Conservation (phyloP, 805 yeast species). For the Cyberlindnera misumaiensis region DNA sequence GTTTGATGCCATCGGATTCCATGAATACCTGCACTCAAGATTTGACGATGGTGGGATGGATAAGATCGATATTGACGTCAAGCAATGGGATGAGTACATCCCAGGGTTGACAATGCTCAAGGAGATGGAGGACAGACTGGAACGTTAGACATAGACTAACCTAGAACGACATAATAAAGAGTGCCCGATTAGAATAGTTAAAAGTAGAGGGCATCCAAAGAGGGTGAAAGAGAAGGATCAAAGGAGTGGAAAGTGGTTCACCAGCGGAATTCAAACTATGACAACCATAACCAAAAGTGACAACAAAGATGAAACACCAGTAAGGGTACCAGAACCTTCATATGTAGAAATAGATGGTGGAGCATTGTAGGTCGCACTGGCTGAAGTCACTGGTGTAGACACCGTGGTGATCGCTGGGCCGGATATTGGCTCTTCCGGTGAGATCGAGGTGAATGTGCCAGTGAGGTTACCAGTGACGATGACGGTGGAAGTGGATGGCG, state of each 20-base stretch:
- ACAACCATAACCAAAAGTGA: slow-evolving; percentile 1
- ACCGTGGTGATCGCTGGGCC: neutral
- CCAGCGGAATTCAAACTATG: neutral
- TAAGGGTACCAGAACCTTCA: slow-evolving; percentile 2
- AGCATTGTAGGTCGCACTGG: neutral
- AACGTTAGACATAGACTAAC: neutral
- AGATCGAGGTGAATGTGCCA: slow-evolving; percentile 3
- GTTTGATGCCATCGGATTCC: slow-evolving; percentile 26
- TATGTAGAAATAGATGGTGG: slow-evolving; percentile 1
- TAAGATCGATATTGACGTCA: slow-evolving; percentile 3
- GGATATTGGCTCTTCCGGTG: slow-evolving; percentile 6
- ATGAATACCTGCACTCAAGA: slow-evolving; percentile 37
- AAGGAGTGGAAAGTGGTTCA: neutral
- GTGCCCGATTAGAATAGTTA: neutral
- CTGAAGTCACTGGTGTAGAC: slow-evolving; percentile 1
- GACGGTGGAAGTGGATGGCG: too few species aligned
- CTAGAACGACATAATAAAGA: neutral
- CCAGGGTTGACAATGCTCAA: slow-evolving; percentile 15
- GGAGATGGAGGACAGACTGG: slow-evolving; percentile 9
- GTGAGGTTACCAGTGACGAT: too few species aligned
- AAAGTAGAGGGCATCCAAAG: neutral
- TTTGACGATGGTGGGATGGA: slow-evolving; percentile 16
- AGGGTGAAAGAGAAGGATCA: neutral
- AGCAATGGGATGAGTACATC: slow-evolving; percentile 9
- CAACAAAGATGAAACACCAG: slow-evolving; percentile 3